Percentiles rank a stretch among this genome's conserved stretches.
Conservation (phyloP, 768 basidiomycete genomes). For the Pilatotrama ljubarskyi region DNA sequence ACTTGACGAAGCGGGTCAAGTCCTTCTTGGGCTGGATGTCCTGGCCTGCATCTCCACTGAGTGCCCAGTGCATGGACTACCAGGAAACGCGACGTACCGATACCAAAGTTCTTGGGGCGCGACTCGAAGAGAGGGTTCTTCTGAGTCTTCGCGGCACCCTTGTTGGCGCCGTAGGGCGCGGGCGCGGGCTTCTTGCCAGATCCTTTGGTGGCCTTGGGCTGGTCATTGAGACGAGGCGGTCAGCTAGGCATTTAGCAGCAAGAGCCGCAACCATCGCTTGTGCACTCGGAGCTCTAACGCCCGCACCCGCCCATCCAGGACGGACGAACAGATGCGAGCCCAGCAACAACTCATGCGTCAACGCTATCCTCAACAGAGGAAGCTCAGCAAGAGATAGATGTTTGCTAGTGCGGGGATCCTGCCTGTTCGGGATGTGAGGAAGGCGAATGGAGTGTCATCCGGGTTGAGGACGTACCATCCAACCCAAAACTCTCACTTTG, state of each 20-base stretch:
- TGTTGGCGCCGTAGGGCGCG: conserved; percentile 80
- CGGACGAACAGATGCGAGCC: conserved; percentile 31
- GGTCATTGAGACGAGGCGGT: conserved; percentile 85
- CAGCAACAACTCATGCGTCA: conserved; percentile 45
- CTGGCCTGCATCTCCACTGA: conserved; percentile 59
- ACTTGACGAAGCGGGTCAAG: conserved; percentile 97
- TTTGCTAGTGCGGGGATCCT: conserved; percentile 18
- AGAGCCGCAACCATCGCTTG: conserved; percentile 34
- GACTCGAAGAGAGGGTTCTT: conserved; percentile 98
- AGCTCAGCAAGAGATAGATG: conserved; percentile 38
- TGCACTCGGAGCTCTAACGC: conserved; percentile 57
- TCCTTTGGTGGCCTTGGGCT: conserved; percentile 75
- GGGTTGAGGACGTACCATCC: conserved; percentile 31
- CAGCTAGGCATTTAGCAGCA: conserved; percentile 26
- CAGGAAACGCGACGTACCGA: conserved; percentile 52
- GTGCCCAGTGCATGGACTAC: background rate
- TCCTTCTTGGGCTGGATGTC: conserved; percentile 89
- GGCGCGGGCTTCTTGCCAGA: conserved; percentile 83
- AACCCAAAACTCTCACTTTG: conserved; percentile 14
- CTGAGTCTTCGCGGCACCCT: conserved; percentile 61
- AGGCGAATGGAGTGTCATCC: conserved; percentile 13
- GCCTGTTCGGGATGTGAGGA: background rate
- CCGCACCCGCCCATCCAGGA: conserved; percentile 27
- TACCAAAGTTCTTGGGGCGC: conserved; percentile 89
- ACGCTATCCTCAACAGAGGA: conserved; percentile 29